Base-by-base conservation (phyloP, 1,139 yeast genomes). In the Yamadazyma dendronema region DNA sequence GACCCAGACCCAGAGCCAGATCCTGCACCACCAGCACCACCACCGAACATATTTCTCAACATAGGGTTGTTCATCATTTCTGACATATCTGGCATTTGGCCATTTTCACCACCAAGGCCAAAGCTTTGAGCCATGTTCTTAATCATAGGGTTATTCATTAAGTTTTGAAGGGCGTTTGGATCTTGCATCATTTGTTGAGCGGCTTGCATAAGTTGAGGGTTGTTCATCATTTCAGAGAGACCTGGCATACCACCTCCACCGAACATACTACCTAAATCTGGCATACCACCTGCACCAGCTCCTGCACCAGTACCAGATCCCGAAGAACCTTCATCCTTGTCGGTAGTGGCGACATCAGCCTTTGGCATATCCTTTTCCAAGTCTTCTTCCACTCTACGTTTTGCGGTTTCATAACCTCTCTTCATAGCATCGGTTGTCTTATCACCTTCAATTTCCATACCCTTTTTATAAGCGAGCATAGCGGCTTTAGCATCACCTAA, bases 141-240 rank as follows among this genome's bases (percentile, higher is more conserved):
- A 15, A 86, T 56, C 50, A 81, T 79, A 17, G 97, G 97, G 59
- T 88, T 86, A 60, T 67, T 79, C 89, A 90, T 81, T 59, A 90
- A 67, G 39, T 81, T 79, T 46, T 68, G 73, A 70, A 90, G 67
- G 34, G 95, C 90, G 31, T 69, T 75, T 23, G 97, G 97, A 59
- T 90, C 83, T 42, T 81, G 79, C 96, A 90, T 89, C 84, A 92
- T 78, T 56, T 80, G 80, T 61, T 88, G 94, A 28, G 97, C 97
- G 54, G 95, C 94, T 65, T 85, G 88, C 87, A 84, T 84, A 43
- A 92, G 61, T 61, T 83, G 89, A 13, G 97, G 97, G 64, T 90
- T 88, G 65, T 77, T 83, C 82, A 92, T 74, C 69, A 90, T 64
- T 14, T 80, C 80, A 11, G 72, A 57, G 33, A 76, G 59, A 36